Percentiles rank a stretch among this genome's conserved stretches.
phyloP scores from a whole-genome alignment of 83 land plant genomes.

The Thuja plicata region DNA sequence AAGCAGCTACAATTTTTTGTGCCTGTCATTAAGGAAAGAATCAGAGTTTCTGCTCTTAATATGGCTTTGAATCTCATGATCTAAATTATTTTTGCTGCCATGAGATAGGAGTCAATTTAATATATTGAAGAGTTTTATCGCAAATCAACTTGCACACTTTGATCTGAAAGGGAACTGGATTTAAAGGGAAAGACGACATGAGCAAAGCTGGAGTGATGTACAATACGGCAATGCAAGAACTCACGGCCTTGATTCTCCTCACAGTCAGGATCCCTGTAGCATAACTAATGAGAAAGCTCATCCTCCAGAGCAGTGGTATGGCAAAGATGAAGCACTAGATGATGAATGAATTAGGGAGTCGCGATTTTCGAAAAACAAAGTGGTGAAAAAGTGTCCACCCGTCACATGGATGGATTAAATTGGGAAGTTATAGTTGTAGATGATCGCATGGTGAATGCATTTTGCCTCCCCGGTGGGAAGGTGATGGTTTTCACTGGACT shows the following conservation, averaged over 20 bases:
- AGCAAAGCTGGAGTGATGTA: constrained; percentile 53
- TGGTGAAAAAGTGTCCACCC: constrained; percentile 43
- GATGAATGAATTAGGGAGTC: constrained; percentile 80
- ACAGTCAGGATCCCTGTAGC: constrained; percentile 17
- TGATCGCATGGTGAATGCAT: constrained; percentile 78
- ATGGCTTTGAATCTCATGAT: too few relatives aligned
- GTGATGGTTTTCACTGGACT: constrained; percentile 96
- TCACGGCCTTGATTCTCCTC: background rate
- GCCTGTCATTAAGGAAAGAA: too few relatives aligned
- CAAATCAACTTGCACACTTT: too few relatives aligned
- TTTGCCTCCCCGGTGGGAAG: constrained; percentile 97
- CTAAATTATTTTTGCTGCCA: too few relatives aligned
- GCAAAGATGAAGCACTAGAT: constrained; percentile 72
- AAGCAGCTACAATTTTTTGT: too few relatives aligned
- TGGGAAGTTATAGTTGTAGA: constrained; percentile 95
- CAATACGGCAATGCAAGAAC: constrained; percentile 31
- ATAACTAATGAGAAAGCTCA: constrained; percentile 2
- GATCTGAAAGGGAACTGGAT: too few relatives aligned
- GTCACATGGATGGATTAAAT: constrained; percentile 73
- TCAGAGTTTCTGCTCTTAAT: too few relatives aligned
- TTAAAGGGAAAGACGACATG: constrained; percentile 59
- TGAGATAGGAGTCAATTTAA: too few relatives aligned
- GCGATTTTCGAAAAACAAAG: constrained; percentile 56
- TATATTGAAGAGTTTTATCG: too few relatives aligned
- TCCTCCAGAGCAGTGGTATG: constrained; percentile 26